phyloP scores from a whole-genome alignment of 257 asterid species.

The Solanum gracilifrons region DNA sequence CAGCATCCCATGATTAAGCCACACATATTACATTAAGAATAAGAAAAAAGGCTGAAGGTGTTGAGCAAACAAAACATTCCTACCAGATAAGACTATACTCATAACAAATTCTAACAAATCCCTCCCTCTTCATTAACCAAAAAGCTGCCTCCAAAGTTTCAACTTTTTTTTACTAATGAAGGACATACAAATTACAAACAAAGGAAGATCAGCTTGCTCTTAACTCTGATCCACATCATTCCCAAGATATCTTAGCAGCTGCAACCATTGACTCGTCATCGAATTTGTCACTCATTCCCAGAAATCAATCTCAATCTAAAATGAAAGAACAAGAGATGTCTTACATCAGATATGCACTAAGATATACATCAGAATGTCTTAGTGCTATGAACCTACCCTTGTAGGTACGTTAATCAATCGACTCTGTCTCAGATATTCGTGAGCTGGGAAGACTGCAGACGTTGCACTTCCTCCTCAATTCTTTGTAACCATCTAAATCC shows the following conservation, averaged over 20 bases:
- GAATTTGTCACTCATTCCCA: constrained; percentile 38
- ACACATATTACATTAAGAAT: not conserved
- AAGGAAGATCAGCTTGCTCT: not conserved
- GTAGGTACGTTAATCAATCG: not conserved
- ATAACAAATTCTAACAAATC: not conserved
- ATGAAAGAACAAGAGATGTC: not conserved
- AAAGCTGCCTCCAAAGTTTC: not conserved
- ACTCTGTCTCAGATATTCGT: not conserved
- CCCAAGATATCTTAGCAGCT: constrained; percentile 35
- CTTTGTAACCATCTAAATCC: constrained; percentile 78
- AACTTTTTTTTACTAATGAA: not conserved
- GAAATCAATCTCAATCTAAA: constrained; percentile 36
- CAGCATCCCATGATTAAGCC: not conserved
- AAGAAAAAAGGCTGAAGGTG: not conserved
- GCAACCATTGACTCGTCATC: constrained; percentile 47
- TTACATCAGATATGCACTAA: not conserved
- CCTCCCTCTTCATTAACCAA: not conserved
- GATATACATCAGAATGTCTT: not conserved
- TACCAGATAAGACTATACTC: not conserved
- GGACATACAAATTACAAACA: not conserved
- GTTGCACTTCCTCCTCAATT: constrained; percentile 62
- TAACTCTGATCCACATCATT: constrained; percentile 30
- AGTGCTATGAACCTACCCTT: not conserved
- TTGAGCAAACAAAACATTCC: constrained; percentile 1
- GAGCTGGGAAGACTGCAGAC: constrained; percentile 8